A percentile compares a stretch with the other conserved stretches of the same genome.
These are phyloP conservation scores for Trichosporon coremiiforme DNA, from an alignment of 1,284 basidiomycete genomes.

Conservation along the genomic window DNA sequence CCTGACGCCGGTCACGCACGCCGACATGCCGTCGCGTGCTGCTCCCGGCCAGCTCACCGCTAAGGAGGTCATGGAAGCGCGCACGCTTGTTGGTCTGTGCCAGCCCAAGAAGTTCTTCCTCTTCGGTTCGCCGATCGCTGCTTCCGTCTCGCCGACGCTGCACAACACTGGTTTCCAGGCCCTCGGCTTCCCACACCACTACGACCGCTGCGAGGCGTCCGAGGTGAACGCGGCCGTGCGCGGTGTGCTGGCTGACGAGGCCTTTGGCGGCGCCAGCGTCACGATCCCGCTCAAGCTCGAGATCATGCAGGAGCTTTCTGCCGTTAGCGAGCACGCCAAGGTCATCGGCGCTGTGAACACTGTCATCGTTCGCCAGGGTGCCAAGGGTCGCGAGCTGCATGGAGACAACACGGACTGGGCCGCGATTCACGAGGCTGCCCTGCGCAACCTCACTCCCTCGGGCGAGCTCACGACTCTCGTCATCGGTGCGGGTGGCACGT, in stretches of 20 bases:
- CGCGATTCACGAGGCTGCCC: constrained; percentile 69
- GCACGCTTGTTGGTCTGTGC: constrained; percentile 77
- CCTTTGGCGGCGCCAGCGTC: constrained; percentile 93
- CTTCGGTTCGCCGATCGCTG: constrained; percentile 83
- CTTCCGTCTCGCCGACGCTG: constrained; percentile 88
- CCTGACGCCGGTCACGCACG: constrained; percentile 88
- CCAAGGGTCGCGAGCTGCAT: constrained; percentile 63
- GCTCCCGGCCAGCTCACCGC: constrained; percentile 93
- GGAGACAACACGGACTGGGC: constrained; percentile 96
- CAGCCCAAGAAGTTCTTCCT: constrained; percentile 76
- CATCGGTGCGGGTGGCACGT: constrained; percentile 89
- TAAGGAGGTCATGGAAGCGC: constrained; percentile 76
- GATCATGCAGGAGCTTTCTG: constrained; percentile 75
- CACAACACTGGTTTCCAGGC: constrained; percentile 86
- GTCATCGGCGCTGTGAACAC: constrained; percentile 92
- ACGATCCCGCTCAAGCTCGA: constrained; percentile 93
- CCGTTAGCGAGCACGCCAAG: constrained; percentile 74
- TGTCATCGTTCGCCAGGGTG: constrained; percentile 64
- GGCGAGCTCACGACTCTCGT: constrained; percentile 66
- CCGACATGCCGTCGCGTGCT: constrained; percentile 75
- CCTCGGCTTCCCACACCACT: constrained; percentile 80
- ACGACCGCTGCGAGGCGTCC: constrained; percentile 74
- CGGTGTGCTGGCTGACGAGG: constrained; percentile 64
- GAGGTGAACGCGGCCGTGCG: constrained; percentile 69
- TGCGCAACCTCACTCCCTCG: constrained; percentile 47